phyloP scores from a whole-genome alignment of 257 asterid species.

The Verbascum thapsus region DNA sequence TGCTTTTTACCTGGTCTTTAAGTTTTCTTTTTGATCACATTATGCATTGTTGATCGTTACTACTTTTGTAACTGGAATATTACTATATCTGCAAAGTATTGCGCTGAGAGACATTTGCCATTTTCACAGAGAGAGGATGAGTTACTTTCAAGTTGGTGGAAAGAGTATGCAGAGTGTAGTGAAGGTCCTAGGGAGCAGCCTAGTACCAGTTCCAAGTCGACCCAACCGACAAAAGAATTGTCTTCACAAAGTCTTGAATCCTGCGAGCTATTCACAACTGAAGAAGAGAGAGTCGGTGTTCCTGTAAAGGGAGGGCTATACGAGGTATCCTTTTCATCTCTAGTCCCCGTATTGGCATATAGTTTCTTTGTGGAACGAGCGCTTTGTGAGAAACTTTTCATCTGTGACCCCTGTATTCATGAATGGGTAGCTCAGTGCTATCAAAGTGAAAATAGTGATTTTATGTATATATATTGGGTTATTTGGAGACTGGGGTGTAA shows the following conservation, averaged over 20 bases:
- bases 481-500: background rate
- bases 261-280: conserved; percentile 42
- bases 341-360: conserved; percentile 6
- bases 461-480: background rate
- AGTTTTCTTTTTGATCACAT: conserved; percentile 6
- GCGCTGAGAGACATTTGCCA: conserved; percentile 29
- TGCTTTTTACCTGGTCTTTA: conserved; percentile 19
- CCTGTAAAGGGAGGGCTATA: conserved; percentile 97
- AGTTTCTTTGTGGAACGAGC: conserved; percentile 12
- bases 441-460: conserved; percentile 4
- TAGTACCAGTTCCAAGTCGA: conserved; percentile 37
- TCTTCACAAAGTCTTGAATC: conserved; percentile 44
- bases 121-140: conserved; percentile 82
- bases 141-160: conserved; percentile 92
- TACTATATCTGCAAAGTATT: conserved; percentile 20
- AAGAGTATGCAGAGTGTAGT: conserved; percentile 94
- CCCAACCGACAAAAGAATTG: conserved; percentile 33
- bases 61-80: conserved; percentile 6
- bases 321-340: conserved; percentile 57
- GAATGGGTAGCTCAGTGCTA: conserved; percentile 5
- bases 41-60: background rate
- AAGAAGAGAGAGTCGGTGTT: conserved; percentile 97
- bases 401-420: background rate
- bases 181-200: conserved; percentile 78
- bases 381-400: background rate